A percentile compares a stretch with the other conserved stretches of the same genome.
Conservation (phyloP, 345 rosid genomes). For the Melaleuca alternifolia region DNA sequence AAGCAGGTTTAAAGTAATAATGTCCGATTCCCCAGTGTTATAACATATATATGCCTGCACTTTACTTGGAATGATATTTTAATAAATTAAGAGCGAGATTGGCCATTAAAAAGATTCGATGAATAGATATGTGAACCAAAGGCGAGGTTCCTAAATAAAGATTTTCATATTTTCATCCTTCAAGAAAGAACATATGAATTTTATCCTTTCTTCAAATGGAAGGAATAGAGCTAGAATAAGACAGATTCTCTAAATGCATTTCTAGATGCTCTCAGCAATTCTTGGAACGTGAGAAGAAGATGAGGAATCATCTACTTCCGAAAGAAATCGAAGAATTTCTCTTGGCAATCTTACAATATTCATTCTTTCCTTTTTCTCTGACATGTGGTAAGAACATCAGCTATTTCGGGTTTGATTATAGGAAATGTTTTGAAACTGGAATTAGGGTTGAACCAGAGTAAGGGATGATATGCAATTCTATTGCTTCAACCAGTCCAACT, state of each 20-base stretch:
- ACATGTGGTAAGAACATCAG: too few species aligned
- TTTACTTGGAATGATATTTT: background rate
- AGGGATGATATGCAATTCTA: background rate
- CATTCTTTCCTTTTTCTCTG: too few species aligned
- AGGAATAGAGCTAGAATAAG: too few species aligned
- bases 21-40: background rate
- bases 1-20: background rate
- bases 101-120: background rate
- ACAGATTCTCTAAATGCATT: too few species aligned
- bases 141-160: background rate
- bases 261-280: too few species aligned
- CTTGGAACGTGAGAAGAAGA: too few species aligned
- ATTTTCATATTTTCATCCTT: background rate
- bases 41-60: background rate
- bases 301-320: too few species aligned
- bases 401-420: too few species aligned
- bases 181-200: background rate
- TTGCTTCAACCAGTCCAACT: background rate
- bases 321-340: too few species aligned
- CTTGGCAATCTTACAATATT: too few species aligned
- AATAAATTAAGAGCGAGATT: background rate
- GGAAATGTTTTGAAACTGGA: background rate
- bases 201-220: too few species aligned
- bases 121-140: background rate
- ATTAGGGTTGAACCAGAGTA: background rate